Base-by-base conservation (phyloP, 1,284 basidiomycete species). In the Singerocomus inundabilis region DNA sequence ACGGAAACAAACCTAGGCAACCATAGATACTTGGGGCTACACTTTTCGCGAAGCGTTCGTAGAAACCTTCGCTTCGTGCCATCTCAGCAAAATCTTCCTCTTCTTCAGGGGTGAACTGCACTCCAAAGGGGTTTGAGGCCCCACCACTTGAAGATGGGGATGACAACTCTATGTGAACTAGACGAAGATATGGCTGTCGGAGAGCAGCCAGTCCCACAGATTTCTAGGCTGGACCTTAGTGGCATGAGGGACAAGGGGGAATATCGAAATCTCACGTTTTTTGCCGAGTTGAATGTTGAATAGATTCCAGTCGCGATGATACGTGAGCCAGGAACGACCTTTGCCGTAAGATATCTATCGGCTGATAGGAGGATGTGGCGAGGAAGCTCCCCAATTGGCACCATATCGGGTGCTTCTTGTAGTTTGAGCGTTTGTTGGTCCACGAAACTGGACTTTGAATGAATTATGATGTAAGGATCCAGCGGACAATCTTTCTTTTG, bases 371-470 rank as follows among this genome's bases (percentile, higher is more conserved):
- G 81, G 79, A 99, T 94, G 70, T 99, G 97, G 36, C 95, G 76
- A 5, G 97, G 97, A 40, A 99, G 77, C 66, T 99, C 97, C 76
- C 97, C 97, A 21, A 99, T 94, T 3, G 97, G 97, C 0, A 99
- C 97, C 93, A 98, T 98, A 69, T 99, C 97, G 0, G 97, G 97
- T 7, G 96, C 95, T 72, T 99, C 97, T 70, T 99, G 97, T 13
- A 99, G 80, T 70, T 99, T 99, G 61, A 99, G 80, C 7, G 85
- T 91, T 71, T 99, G 97, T 61, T 95, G 92, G 68, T 99, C 97
- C 26, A 96, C 88, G 67, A 99, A 99, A 5, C 81, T 76, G 46
- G 93, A 99, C 70, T 93, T 92, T 48, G 94, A 91, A 70, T 99
- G 97, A 11, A 99, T 78, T 61, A 99, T 97, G 41, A 96, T 79